Conservation (phyloP, 148 eudicot genomes). For the Cornus florida region DNA sequence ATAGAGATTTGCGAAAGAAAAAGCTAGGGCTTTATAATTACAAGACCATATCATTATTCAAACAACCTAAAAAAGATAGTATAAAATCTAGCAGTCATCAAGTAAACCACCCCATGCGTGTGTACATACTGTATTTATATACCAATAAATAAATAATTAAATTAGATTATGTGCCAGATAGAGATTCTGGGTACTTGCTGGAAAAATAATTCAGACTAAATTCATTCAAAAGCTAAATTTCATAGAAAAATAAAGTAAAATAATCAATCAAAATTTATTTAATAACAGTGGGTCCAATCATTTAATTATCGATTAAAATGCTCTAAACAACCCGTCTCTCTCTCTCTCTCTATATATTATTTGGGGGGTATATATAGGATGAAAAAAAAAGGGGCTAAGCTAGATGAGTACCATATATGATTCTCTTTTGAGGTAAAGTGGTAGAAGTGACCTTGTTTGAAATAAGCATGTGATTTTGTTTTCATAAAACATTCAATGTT, state of each 20-base stretch:
- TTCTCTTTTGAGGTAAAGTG: constrained; percentile 2
- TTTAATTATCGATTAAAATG: too few species aligned
- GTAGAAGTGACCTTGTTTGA: background rate
- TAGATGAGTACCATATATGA: too few species aligned
- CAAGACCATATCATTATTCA: background rate
- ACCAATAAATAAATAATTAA: too few species aligned
- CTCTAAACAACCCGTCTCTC: too few species aligned
- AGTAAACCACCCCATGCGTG: background rate
- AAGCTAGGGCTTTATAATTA: background rate
- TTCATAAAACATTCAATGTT: constrained; percentile 23
- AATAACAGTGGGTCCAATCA: too few species aligned
- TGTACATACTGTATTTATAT: background rate
- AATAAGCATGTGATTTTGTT: constrained; percentile 17
- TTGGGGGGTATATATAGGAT: too few species aligned
- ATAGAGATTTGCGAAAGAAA: background rate
- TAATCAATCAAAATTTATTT: too few species aligned
- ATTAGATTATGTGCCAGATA: background rate
- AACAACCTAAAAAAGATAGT: background rate
- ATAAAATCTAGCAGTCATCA: background rate
- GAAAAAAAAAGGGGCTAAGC: too few species aligned
- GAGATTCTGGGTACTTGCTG: background rate
- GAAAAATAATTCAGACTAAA: too few species aligned
- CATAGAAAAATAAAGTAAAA: too few species aligned
- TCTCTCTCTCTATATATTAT: too few species aligned
- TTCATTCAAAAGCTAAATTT: too few species aligned